Conservation (phyloP, 768 basidiomycete species). For the Leucosporidium scottii region DNA sequence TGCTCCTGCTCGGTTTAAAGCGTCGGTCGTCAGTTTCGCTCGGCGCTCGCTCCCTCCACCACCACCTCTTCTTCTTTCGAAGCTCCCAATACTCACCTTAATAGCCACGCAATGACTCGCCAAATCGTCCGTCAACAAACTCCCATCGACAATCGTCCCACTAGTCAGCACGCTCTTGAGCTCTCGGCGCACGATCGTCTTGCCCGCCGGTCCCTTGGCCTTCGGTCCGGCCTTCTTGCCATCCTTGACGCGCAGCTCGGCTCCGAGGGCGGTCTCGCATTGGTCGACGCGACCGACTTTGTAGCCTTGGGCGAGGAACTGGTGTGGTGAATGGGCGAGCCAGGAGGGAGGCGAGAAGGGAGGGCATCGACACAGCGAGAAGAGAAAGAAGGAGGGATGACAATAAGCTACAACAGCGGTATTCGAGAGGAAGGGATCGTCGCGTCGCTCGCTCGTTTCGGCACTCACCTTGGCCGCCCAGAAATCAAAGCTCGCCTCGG, state of each 20-base stretch:
- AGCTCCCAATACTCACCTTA: conserved; percentile 46
- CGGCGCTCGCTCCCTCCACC: too few relatives aligned
- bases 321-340: neutral
- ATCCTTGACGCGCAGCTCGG: conserved; percentile 85
- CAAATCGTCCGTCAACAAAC: conserved; percentile 82
- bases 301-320: conserved; percentile 51
- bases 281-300: conserved; percentile 97
- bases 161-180: conserved; percentile 94
- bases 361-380: too few relatives aligned
- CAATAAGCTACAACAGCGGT: conserved; percentile 39
- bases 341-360: neutral
- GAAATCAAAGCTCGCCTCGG: conserved; percentile 85
- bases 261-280: conserved; percentile 90
- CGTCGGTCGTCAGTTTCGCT: too few relatives aligned
- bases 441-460: too few relatives aligned
- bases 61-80: neutral
- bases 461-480: conserved; percentile 66
- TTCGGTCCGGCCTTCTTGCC: conserved; percentile 53
- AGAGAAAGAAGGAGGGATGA: neutral
- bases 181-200: conserved; percentile 73
- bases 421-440: too few relatives aligned
- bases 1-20: conserved; percentile 19
- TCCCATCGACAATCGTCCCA: conserved; percentile 86
- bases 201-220: conserved; percentile 48
- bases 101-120: conserved; percentile 91